Evolutionary conservation across 192 early-diverging fungal species (phyloP).

Genomic region (Backusella mclennaniae): DNA sequence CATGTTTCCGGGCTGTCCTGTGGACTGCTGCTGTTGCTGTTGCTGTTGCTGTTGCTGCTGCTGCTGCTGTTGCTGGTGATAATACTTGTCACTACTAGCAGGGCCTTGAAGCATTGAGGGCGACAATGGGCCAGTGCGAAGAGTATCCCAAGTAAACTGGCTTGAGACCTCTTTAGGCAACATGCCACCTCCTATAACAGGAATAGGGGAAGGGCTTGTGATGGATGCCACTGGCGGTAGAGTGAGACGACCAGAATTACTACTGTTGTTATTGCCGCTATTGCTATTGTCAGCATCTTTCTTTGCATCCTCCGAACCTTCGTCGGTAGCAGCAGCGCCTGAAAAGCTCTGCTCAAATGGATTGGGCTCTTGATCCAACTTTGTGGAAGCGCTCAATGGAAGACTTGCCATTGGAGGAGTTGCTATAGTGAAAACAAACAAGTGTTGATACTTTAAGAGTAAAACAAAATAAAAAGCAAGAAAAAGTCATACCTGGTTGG

Average conservation of each 20-base stretch:
- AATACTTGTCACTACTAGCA: conserved; percentile 29
- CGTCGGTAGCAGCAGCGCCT: conserved; percentile 31
- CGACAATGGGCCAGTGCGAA: conserved; percentile 51
- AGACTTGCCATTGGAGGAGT: conserved; percentile 18
- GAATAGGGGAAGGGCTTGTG: conserved; percentile 45
- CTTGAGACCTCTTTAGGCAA: conserved; percentile 32
- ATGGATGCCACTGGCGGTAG: conserved; percentile 74
- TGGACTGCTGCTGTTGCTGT: not conserved
- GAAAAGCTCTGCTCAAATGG: conserved; percentile 86
- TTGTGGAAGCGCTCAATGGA: conserved; percentile 36
- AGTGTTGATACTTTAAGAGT: not conserved
- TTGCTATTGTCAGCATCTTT: not conserved
- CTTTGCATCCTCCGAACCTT: conserved; percentile 15
- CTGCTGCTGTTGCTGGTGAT: not conserved
- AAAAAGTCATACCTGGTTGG: not conserved
- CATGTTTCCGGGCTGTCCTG: not conserved
- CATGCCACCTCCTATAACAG: conserved; percentile 18
- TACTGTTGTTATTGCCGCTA: not conserved
- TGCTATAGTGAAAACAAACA: not conserved
- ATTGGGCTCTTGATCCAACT: conserved; percentile 84
- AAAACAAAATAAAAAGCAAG: not conserved
- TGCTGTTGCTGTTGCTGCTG: not conserved
- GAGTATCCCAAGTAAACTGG: conserved; percentile 53
- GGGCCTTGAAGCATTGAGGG: conserved; percentile 70
- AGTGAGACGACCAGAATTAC: conserved; percentile 32